A percentile compares a stretch with the other conserved stretches of the same genome.
Evolutionary conservation across 176 grass and related monocot species (phyloP).

Genomic region (maize (Zea mays)): Zm-B73-REFERENCE-NAM-5.0 NC_050096.1:81425001-81425500

Average conservation of each 20-base stretch:
- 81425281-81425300: slow-evolving; percentile 9
- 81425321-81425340: slow-evolving; percentile 25
- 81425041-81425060: background rate
- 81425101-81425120: no score
- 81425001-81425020: background rate
- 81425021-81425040: background rate
- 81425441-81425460: slow-evolving; percentile 40
- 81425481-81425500: slow-evolving; percentile 91
- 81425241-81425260: background rate
- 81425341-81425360: slow-evolving; percentile 32
- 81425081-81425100: no score
- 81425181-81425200: background rate
- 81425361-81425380: slow-evolving; percentile 60
- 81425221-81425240: background rate
- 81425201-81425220: slow-evolving; percentile 9
- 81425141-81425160: no score
- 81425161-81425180: no score
- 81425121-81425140: no score
- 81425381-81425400: slow-evolving; percentile 61
- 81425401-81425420: slow-evolving; percentile 68
- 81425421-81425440: slow-evolving; percentile 41
- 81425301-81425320: slow-evolving; percentile 25
- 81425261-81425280: background rate
- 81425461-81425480: slow-evolving; percentile 70
- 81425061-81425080: background rate